Percentiles rank a stretch among this genome's conserved stretches.
phyloP scores from a whole-genome alignment of 176 grass and related monocot genomes.

The Cymbopogon citratus region DNA sequence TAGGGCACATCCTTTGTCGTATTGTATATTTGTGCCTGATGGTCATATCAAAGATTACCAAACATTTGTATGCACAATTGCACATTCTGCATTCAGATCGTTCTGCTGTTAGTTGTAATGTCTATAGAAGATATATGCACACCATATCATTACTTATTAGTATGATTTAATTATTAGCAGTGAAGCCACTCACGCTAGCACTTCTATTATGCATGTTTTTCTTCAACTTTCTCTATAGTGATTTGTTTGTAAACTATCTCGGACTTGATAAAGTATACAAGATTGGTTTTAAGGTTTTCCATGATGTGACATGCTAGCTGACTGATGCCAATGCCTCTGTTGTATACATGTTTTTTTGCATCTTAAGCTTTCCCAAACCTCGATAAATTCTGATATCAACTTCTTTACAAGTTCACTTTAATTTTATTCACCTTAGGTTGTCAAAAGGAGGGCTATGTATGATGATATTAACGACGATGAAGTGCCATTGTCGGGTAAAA shows the following conservation, averaged over 20 bases:
- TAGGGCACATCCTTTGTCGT: background rate
- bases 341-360: background rate
- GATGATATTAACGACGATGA: conserved; percentile 32
- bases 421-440: conserved; percentile 45
- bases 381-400: background rate
- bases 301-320: background rate
- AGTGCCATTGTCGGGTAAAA: conserved; percentile 27
- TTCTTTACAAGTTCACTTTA: background rate
- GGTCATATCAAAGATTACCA: background rate
- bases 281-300: background rate
- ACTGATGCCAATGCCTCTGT: background rate
- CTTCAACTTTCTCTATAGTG: background rate
- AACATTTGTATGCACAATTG: background rate
- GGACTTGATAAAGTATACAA: background rate
- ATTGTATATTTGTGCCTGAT: background rate
- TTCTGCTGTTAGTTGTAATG: background rate
- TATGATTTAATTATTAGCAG: background rate
- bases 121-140: background rate
- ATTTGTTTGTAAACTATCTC: background rate
- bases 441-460: conserved; percentile 46
- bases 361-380: background rate
- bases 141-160: background rate
- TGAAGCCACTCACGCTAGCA: background rate
- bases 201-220: background rate
- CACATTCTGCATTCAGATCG: background rate